A percentile compares a stretch with the other conserved stretches of the same genome.
Evolutionary conservation across 202 grass and related monocot species (phyloP).

Genomic region (Zoysia matrella): DNA sequence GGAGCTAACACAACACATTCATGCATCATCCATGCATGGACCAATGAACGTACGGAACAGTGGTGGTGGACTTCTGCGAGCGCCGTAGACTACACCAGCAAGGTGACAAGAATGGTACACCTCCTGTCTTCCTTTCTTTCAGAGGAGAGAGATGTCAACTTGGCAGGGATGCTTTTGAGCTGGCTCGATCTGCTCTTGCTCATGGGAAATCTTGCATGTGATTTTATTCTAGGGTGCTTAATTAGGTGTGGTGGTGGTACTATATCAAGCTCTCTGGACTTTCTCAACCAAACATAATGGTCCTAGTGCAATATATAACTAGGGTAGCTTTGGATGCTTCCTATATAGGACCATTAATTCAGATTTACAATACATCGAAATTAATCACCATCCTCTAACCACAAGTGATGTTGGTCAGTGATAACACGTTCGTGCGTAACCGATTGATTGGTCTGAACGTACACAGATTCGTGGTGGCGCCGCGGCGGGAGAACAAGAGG

Average conservation of each 20-base stretch:
- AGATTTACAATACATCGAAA: not conserved
- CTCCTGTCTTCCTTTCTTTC: not conserved
- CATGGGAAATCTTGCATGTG: conserved; percentile 27
- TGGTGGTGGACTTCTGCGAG: too few species aligned
- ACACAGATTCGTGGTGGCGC: conserved; percentile 46
- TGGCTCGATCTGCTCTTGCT: not conserved
- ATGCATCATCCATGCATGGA: too few species aligned
- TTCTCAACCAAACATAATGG: conserved; percentile 21
- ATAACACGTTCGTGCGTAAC: not conserved
- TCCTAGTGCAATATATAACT: not conserved
- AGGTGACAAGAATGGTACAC: too few species aligned
- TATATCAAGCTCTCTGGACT: not conserved
- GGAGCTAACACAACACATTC: too few species aligned
- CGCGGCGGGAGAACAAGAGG: conserved; percentile 51
- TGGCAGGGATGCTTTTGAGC: conserved; percentile 45
- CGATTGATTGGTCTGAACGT: not conserved
- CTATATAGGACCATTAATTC: too few species aligned
- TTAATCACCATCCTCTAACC: too few species aligned
- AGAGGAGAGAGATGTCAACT: conserved; percentile 26
- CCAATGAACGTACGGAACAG: too few species aligned
- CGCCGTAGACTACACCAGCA: not conserved
- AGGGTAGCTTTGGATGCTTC: too few species aligned
- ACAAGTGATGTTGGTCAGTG: not conserved
- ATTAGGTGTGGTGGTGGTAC: not conserved
- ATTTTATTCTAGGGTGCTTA: not conserved